phyloP scores from a whole-genome alignment of 1,284 basidiomycete genomes.

The Abortiporus biennis region DNA sequence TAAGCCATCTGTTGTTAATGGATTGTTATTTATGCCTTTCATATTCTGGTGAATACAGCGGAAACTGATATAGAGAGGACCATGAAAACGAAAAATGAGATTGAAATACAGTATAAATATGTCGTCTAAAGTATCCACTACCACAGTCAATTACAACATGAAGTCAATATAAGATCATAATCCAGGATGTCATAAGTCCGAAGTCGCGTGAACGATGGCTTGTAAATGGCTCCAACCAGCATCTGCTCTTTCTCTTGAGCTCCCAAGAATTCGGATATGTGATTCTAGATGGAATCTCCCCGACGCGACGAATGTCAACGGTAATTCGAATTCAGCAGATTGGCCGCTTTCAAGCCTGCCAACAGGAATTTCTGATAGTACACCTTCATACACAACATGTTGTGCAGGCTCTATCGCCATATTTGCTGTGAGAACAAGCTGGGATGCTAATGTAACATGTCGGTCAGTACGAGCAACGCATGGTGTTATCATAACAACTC shows the following conservation, averaged over 20 bases:
- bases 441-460: constrained; percentile 30
- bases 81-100: too few relatives aligned
- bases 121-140: too few relatives aligned
- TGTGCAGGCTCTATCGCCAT: constrained; percentile 51
- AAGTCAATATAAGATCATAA: too few relatives aligned
- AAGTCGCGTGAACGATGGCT: neutral
- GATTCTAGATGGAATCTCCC: constrained; percentile 69
- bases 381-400: constrained; percentile 68
- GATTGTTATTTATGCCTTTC: neutral
- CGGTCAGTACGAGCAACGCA: neutral
- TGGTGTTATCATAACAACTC: constrained; percentile 18
- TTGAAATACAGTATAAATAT: constrained; percentile 1
- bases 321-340: constrained; percentile 45
- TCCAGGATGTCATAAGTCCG: too few relatives aligned
- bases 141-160: too few relatives aligned
- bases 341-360: constrained; percentile 50
- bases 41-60: neutral
- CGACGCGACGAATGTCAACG: constrained; percentile 69
- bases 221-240: constrained; percentile 7
- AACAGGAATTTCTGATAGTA: constrained; percentile 50
- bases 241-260: constrained; percentile 5
- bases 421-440: constrained; percentile 47
- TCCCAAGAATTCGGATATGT: constrained; percentile 35
- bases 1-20: neutral
- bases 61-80: too few relatives aligned